A percentile compares a stretch with the other conserved stretches of the same genome.
These are phyloP conservation scores for Lecanicillium sp. DNA, from an alignment of 2,329 filamentous ascomycete species.

Conservation along the genomic window DNA sequence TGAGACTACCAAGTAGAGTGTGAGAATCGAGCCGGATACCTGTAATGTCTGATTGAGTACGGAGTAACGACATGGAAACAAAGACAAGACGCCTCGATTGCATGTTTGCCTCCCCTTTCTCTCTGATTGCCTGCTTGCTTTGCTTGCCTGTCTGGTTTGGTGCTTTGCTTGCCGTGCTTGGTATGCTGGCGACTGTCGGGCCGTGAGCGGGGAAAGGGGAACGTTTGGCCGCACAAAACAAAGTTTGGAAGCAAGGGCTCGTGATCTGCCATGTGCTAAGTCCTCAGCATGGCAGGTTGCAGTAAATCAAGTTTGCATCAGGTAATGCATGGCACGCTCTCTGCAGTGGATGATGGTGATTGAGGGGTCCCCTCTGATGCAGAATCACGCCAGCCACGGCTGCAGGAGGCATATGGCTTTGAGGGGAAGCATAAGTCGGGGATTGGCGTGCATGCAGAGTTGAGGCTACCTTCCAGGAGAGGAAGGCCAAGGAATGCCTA, in stretches of 20 bases:
- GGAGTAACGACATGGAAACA: neutral
- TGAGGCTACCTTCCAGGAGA: conserved; percentile 2
- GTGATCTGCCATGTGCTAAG: neutral
- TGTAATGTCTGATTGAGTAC: too few relatives aligned
- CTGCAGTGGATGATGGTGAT: neutral
- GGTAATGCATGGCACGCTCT: neutral
- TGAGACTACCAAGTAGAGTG: too few relatives aligned
- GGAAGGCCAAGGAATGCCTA: conserved; percentile 3
- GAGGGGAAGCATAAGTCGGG: neutral
- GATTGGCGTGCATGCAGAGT: neutral
- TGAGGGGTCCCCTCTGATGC: neutral
- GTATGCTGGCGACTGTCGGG: too few relatives aligned
- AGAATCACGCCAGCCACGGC: neutral
- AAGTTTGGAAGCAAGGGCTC: conserved; percentile 6
- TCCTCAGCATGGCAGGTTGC: neutral
- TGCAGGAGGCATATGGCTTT: too few relatives aligned
- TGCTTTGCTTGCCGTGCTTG: too few relatives aligned
- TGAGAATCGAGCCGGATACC: too few relatives aligned
- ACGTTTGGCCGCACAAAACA: neutral
- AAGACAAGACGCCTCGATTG: neutral
- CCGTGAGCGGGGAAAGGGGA: neutral
- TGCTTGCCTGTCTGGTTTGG: conserved; percentile 1
- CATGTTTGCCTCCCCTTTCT: neutral
- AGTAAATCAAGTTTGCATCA: neutral
- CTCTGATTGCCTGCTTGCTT: neutral